A percentile compares a stretch with the other conserved stretches of the same genome.
phyloP scores from a whole-genome alignment of 768 basidiomycete species.

The Collybia nuda region DNA sequence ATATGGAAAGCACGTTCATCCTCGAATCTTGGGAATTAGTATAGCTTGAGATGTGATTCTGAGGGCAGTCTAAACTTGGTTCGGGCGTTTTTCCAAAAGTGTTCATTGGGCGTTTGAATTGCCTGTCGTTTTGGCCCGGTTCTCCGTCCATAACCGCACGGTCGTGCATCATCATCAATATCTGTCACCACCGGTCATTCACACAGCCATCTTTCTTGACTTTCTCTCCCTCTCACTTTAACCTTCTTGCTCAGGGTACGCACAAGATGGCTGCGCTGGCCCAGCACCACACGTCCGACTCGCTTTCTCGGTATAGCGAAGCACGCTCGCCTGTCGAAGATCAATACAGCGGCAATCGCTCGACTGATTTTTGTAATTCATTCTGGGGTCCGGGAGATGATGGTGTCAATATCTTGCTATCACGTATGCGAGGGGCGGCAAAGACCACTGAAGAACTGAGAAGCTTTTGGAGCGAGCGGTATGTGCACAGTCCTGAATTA shows the following conservation, averaged over 20 bases:
- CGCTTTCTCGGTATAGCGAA: constrained; percentile 62
- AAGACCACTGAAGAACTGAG: constrained; percentile 88
- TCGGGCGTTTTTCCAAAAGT: too few species aligned
- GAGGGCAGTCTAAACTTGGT: too few species aligned
- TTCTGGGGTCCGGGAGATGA: constrained; percentile 91
- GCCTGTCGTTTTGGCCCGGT: too few species aligned
- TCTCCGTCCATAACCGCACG: too few species aligned
- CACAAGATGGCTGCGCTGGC: constrained; percentile 58
- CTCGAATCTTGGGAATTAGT: too few species aligned
- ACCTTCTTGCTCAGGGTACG: not conserved
- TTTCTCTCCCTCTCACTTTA: not conserved
- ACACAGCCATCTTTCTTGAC: constrained; percentile 14
- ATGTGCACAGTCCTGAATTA: constrained; percentile 20
- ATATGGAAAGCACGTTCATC: too few species aligned
- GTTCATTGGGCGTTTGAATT: too few species aligned
- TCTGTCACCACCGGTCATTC: constrained; percentile 10
- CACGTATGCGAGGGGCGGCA: constrained; percentile 80
- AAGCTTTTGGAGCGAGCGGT: constrained; percentile 94
- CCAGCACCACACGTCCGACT: constrained; percentile 66
- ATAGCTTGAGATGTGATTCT: too few species aligned
- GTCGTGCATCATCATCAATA: constrained; percentile 11
- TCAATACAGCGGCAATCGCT: constrained; percentile 38
- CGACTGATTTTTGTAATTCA: constrained; percentile 87
- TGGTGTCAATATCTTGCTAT: constrained; percentile 86
- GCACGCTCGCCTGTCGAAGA: constrained; percentile 45